Evolutionary conservation across 352 stramenopile species (phyloP), one percentile per base, ranked within the genome.

Genomic region (Pythium guiyangense): DNA sequence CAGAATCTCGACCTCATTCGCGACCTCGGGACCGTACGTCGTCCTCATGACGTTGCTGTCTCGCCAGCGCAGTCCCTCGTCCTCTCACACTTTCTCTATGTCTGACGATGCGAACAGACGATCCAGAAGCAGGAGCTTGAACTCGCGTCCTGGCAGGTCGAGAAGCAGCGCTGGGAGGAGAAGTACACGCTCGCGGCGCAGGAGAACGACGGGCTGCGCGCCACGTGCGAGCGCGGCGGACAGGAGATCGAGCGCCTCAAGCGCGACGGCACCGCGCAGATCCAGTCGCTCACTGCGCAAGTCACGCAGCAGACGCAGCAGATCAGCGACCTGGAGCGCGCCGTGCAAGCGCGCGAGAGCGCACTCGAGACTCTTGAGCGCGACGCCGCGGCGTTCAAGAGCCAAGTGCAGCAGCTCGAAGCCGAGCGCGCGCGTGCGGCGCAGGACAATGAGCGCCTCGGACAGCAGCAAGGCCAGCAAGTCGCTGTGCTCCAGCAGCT

Each of bases 131-230:
- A 79, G 22, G 75, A 89, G 59, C 49, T 86, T 20, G 64, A 92
- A 52, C 58, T 87, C 25, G 73, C 75, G 17, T 69, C 67, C 2
- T 62, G 67, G 27, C 67, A 74, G 47, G 74, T 88, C 20, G 72
- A 92, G 49, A 88, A 87, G 49, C 81, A 92, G 55, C 64, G 68
- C 22, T 90, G 79, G 84, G 84, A 93, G 54, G 81, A 92, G 42
- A 90, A 92, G 31, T 89, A 83, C 29, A 63, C 88, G 50, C 61
- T 87, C 20, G 69, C 75, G 9, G 66, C 64, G 0, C 59, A 67
- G 22, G 70, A 90, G 52, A 88, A 81, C 37, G 79, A 90, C 52
- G 62, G 69, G 8, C 85, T 77, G 77, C 74, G 86, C 56, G 79
- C 88, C 35, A 88, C 89, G 56, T 48, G 85, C n/a, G 62, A 90